A percentile compares a stretch with the other conserved stretches of the same genome.
phyloP scores from a whole-genome alignment of 2,329 filamentous ascomycete species.

The Pseudocercospora macadamiae region DNA sequence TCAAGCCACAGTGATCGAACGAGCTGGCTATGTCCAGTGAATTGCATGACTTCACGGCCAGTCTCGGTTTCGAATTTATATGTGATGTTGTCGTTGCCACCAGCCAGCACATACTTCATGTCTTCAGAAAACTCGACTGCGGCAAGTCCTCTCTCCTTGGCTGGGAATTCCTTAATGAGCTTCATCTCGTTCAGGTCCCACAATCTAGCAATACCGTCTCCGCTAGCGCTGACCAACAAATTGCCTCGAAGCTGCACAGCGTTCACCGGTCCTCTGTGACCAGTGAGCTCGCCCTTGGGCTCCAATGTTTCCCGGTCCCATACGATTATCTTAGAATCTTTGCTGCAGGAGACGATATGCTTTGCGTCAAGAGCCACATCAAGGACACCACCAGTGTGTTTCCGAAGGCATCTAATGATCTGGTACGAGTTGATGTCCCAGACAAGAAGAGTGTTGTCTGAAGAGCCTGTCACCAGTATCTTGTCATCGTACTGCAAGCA shows the following conservation, averaged over 20 bases:
- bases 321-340: slow-evolving; percentile 90
- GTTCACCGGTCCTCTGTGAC: slow-evolving; percentile 91
- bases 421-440: slow-evolving; percentile 83
- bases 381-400: slow-evolving; percentile 85
- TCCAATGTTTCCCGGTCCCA: slow-evolving; percentile 84
- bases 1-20: slow-evolving; percentile 92
- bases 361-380: slow-evolving; percentile 91
- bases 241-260: slow-evolving; percentile 94
- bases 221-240: slow-evolving; percentile 88
- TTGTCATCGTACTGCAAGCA: slow-evolving; percentile 93
- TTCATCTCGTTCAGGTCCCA: slow-evolving; percentile 92
- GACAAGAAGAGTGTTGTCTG: slow-evolving; percentile 87
- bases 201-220: slow-evolving; percentile 89
- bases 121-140: slow-evolving; percentile 97
- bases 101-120: slow-evolving; percentile 87
- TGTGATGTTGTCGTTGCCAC: slow-evolving; percentile 93
- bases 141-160: slow-evolving; percentile 89
- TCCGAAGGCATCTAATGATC: slow-evolving; percentile 75
- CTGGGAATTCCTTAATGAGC: slow-evolving; percentile 85
- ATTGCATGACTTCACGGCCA: slow-evolving; percentile 77
- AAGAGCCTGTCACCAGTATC: slow-evolving; percentile 93
- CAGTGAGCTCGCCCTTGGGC: slow-evolving; percentile 76
- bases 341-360: slow-evolving; percentile 95
- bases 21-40: slow-evolving; percentile 80
- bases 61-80: slow-evolving; percentile 95